Conservation (phyloP, 1,284 basidiomycete genomes). For the Anthracocystis walkeri region DNA sequence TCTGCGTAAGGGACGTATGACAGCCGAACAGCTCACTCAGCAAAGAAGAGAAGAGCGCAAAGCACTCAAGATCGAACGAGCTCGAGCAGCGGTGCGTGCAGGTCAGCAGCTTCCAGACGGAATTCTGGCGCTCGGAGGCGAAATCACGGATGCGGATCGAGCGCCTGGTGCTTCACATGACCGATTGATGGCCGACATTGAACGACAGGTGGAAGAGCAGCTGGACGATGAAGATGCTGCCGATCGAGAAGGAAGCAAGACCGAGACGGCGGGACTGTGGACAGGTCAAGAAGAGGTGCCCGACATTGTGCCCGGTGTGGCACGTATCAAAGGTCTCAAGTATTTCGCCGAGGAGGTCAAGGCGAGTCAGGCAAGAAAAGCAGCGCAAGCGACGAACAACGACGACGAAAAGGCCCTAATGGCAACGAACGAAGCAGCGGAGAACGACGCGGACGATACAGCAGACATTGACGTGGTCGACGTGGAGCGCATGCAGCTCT, state of each 20-base stretch:
- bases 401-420: slow-evolving; percentile 4
- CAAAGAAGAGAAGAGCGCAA: slow-evolving; percentile 62
- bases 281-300: slow-evolving; percentile 58
- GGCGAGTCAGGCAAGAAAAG: slow-evolving; percentile 44
- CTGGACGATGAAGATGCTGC: slow-evolving; percentile 48
- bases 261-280: slow-evolving; percentile 32
- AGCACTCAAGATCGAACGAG: slow-evolving; percentile 67
- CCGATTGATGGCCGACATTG: slow-evolving; percentile 54
- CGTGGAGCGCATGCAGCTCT: slow-evolving; percentile 91
- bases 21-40: slow-evolving; percentile 67
- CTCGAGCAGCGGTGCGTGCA: slow-evolving; percentile 63
- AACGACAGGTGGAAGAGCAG: slow-evolving; percentile 52
- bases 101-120: slow-evolving; percentile 65
- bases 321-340: slow-evolving; percentile 62
- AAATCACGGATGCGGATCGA: slow-evolving; percentile 68
- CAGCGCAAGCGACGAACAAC: slow-evolving; percentile 10
- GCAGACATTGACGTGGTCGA: slow-evolving; percentile 73
- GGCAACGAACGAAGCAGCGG: background rate
- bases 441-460: slow-evolving; percentile 31
- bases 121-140: slow-evolving; percentile 63
- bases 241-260: slow-evolving; percentile 1
- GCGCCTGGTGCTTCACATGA: slow-evolving; percentile 45
- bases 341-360: slow-evolving; percentile 59
- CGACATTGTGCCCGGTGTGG: slow-evolving; percentile 51
- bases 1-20: slow-evolving; percentile 71